A percentile compares a stretch with the other conserved stretches of the same genome.
These are phyloP conservation scores for Cicer yamashitae DNA, from an alignment of 306 rosid species.

Conservation along the genomic window DNA sequence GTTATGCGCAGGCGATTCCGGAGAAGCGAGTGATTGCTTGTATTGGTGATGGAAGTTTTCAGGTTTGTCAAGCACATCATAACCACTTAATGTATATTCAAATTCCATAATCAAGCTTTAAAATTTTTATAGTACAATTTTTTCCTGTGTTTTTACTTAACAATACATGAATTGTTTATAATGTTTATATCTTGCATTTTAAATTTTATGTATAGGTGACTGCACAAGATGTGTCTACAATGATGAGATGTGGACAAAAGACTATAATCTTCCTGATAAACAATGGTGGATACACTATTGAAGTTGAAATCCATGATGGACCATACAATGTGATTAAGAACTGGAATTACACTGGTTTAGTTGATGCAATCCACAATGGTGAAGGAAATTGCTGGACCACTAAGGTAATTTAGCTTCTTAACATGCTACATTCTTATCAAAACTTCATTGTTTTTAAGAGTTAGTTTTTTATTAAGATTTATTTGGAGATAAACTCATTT, in stretches of 20 bases:
- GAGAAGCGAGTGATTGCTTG: conserved; percentile 63
- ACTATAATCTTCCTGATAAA: conserved; percentile 67
- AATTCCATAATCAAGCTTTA: not conserved
- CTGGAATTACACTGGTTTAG: conserved; percentile 68
- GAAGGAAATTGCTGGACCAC: conserved; percentile 80
- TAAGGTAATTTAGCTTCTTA: conserved; percentile 52
- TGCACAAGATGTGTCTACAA: conserved; percentile 69
- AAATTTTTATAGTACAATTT: not conserved
- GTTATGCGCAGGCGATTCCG: conserved; percentile 67
- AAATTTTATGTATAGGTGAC: conserved; percentile 55
- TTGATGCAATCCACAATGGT: conserved; percentile 74
- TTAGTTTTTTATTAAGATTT: too few species aligned
- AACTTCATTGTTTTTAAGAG: not conserved
- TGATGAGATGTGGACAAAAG: conserved; percentile 63
- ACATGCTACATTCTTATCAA: conserved; percentile 7
- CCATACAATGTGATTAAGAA: conserved; percentile 76
- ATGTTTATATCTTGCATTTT: not conserved
- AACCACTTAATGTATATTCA: not conserved
- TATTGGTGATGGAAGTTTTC: conserved; percentile 78
- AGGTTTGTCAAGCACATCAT: conserved; percentile 48
- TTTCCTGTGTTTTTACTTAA: not conserved
- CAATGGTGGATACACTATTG: conserved; percentile 76
- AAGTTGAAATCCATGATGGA: conserved; percentile 75
- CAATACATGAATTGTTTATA: conserved; percentile 3
- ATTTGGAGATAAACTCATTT: too few species aligned